phyloP scores from a whole-genome alignment of 2,329 filamentous ascomycete species.

The Elsinoe fawcettii region DNA sequence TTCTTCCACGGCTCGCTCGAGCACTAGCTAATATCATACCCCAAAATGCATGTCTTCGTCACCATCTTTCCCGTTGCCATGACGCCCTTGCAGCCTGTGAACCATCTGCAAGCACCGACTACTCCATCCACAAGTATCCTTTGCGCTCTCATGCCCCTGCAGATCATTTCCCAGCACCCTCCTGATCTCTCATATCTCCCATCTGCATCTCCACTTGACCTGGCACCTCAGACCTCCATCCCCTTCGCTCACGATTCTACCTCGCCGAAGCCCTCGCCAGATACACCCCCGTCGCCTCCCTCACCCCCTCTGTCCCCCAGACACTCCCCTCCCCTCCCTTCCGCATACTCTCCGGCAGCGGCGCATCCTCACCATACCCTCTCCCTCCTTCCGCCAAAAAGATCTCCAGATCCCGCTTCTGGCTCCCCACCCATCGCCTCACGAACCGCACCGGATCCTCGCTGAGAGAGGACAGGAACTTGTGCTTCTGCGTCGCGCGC shows the following conservation, averaged over 20 bases:
- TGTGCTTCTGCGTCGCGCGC: constrained; percentile 81
- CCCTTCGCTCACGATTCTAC: constrained; percentile 1
- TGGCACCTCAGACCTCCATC: no score
- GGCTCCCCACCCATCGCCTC: constrained; percentile 78
- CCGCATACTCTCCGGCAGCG: constrained; percentile 60
- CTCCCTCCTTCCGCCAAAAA: constrained; percentile 73
- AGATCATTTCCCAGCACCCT: no score
- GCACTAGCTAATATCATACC: neutral
- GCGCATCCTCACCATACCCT: constrained; percentile 41
- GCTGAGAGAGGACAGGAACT: constrained; percentile 71
- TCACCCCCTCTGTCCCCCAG: constrained; percentile 55
- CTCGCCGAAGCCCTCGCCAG: constrained; percentile 37
- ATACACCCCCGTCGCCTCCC: constrained; percentile 55
- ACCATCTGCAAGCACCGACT: neutral
- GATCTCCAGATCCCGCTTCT: constrained; percentile 83
- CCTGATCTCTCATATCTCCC: no score
- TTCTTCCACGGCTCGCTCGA: no score
- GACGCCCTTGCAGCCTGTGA: neutral
- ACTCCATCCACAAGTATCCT: no score
- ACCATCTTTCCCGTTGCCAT: neutral
- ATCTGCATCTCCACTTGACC: no score
- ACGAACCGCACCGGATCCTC: constrained; percentile 80
- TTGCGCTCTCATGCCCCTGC: no score
- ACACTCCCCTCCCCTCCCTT: constrained; percentile 53
- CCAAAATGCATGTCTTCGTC: neutral